A percentile compares a stretch with the other conserved stretches of the same genome.
phyloP scores from a whole-genome alignment of 768 basidiomycete genomes.

The Rubroboletus satanas region DNA sequence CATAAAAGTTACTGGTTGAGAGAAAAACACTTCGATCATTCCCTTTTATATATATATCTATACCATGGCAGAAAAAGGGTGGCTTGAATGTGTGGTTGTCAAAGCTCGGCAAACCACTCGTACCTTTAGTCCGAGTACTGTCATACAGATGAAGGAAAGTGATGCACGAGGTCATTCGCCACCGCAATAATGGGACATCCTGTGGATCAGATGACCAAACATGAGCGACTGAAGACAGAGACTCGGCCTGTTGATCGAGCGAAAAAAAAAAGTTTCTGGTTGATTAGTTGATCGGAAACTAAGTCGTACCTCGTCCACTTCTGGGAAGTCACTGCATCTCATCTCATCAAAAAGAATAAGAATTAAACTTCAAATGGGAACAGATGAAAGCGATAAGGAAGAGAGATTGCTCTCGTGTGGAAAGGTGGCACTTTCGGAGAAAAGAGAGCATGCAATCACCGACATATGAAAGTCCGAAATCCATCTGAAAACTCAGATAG shows the following conservation, averaged over 20 bases:
- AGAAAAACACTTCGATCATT: conserved; percentile 9
- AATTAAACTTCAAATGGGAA: conserved; percentile 16
- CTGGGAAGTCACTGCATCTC: conserved; percentile 13
- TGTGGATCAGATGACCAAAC: conserved; percentile 13
- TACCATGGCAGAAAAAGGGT: conserved; percentile 16
- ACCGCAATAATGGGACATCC: conserved; percentile 9
- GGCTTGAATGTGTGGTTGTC: conserved; percentile 10
- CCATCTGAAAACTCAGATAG: conserved; percentile 29
- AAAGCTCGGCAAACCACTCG: conserved; percentile 15
- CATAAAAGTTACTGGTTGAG: background rate
- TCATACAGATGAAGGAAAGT: conserved; percentile 14
- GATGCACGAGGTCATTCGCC: conserved; percentile 27
- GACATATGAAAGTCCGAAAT: conserved; percentile 33
- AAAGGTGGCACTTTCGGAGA: conserved; percentile 24
- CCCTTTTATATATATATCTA: conserved; percentile 4
- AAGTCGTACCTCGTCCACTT: conserved; percentile 13
- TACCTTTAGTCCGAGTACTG: conserved; percentile 15
- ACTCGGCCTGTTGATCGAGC: conserved; percentile 13
- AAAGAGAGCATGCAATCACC: conserved; percentile 22
- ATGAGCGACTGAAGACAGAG: conserved; percentile 15
- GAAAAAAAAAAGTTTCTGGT: conserved; percentile 20
- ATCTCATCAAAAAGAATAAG: conserved; percentile 13
- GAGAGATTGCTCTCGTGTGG: conserved; percentile 13
- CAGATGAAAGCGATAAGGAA: conserved; percentile 23
- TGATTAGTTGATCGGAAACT: conserved; percentile 11